These are phyloP conservation scores for Aspergillus puulaauensis DNA, from an alignment of 2,329 filamentous ascomycete genomes.

Conservation along the genomic window DNA sequence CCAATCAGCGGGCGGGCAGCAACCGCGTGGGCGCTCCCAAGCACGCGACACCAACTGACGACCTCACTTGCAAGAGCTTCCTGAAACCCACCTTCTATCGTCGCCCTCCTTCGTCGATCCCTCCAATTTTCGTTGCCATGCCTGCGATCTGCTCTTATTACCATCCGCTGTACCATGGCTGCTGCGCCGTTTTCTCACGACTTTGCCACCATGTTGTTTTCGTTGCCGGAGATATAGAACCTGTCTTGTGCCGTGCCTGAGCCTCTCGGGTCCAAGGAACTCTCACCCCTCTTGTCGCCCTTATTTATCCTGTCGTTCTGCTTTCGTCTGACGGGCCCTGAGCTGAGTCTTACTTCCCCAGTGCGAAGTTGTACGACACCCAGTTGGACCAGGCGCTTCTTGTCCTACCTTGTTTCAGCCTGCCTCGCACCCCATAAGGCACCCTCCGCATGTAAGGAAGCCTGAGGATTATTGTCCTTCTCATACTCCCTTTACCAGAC, in stretches of 20 bases:
- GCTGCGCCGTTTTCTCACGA: constrained; percentile 10
- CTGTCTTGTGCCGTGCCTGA: not conserved
- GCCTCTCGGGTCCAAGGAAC: not conserved
- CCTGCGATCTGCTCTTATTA: constrained; percentile 7
- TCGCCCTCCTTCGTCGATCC: constrained; percentile 12
- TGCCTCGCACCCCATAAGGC: not conserved
- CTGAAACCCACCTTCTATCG: constrained; percentile 12
- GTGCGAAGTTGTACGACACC: constrained; percentile 8
- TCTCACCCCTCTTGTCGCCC: not conserved
- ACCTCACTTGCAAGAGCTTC: constrained; percentile 4
- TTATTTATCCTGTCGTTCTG: not conserved
- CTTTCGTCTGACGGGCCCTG: not conserved
- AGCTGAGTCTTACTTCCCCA: not conserved
- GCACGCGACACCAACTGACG: constrained; percentile 35
- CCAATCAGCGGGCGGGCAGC: constrained; percentile 27
- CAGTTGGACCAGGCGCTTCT: constrained; percentile 1
- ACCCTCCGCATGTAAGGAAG: constrained; percentile 3
- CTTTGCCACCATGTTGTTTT: constrained; percentile 14
- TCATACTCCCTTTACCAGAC: not conserved
- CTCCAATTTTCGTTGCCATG: constrained; percentile 2
- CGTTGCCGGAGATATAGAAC: constrained; percentile 10
- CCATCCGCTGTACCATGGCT: constrained; percentile 6
- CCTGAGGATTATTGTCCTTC: not conserved
- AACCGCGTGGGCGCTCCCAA: constrained; percentile 32
- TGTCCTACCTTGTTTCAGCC: constrained; percentile 5